A percentile compares a stretch with the other conserved stretches of the same genome.
phyloP scores from a whole-genome alignment of 2,329 filamentous ascomycete species.

The Trichoderma sp. region DNA sequence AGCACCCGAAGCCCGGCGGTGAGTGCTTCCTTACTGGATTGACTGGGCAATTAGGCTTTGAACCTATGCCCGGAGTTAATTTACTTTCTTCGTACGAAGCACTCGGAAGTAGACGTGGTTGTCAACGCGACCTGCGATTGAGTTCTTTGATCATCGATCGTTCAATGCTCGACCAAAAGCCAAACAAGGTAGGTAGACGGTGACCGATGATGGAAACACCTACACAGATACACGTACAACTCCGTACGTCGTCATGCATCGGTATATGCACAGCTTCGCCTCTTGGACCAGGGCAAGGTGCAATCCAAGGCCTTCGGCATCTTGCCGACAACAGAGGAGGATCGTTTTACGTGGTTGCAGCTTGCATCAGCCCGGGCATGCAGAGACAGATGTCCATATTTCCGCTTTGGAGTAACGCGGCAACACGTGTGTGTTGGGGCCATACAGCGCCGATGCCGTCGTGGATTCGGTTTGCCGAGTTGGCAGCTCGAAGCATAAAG shows the following conservation, averaged over 20 bases:
- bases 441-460: constrained; percentile 8
- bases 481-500: background rate
- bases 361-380: constrained; percentile 10
- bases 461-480: constrained; percentile 10
- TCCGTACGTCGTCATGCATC: background rate
- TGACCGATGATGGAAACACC: background rate
- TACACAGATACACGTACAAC: no score
- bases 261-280: background rate
- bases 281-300: background rate
- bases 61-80: background rate
- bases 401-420: background rate
- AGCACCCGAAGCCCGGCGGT: constrained; percentile 3
- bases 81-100: background rate
- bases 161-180: background rate
- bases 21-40: background rate
- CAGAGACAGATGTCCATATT: background rate
- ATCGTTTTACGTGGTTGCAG: constrained; percentile 1
- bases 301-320: background rate
- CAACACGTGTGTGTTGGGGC: background rate
- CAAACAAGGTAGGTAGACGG: background rate
- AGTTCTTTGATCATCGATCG: background rate
- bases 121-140: background rate
- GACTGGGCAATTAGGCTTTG: background rate
- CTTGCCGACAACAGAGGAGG: constrained; percentile 3
- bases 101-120: background rate